Evolutionary conservation across 2,329 filamentous ascomycete genomes (phyloP), one percentile per base, ranked within the genome.

Genomic region (Periconia sp.): DNA sequence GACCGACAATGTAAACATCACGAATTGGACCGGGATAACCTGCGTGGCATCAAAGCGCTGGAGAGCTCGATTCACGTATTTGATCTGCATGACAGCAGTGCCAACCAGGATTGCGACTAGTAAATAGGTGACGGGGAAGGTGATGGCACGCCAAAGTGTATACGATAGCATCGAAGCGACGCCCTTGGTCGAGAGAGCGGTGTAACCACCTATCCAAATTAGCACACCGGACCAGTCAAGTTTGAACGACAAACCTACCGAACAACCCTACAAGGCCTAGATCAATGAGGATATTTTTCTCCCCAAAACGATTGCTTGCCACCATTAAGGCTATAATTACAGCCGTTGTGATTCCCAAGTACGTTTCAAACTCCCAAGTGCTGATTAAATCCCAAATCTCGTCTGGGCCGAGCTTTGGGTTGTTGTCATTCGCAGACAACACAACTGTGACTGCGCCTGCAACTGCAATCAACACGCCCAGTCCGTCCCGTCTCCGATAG

Each of bases 1-100:
- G 58, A 97, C 94, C 6, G 90, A 96, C 8, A 99, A 81, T 0
- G 94, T 99, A 73, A 99, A 99, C 58, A 95, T 84, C 47, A 99
- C 94, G 65, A 99, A 99, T 68, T 99, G 94, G 14, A 94, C 94
- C 0, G 94, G 94, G 58, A 99, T 99, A 62, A 99, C 94, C 72
- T 97, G 92, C 0, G 94, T 99, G 7, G 94, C 96, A 73, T 97
- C 91, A 77, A 97, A 99, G 45, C 90, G 86, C 71, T 97, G 92
- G 49, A 99, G 80, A 1, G 88, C 87, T 48, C 85, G 90, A 77
- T 97, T 99, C 71, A 99, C 84, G 70, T 97, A 99, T 70, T 91
- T 93, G 64, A 99, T 93, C 76, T 99, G 94, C 89, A 97, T 92
- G 55, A 99, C 80, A 7, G 94, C 94, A 1, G 93, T 97, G 44